Conservation (phyloP, 305 asterid species). For the Solanum aculeatissimum region DNA sequence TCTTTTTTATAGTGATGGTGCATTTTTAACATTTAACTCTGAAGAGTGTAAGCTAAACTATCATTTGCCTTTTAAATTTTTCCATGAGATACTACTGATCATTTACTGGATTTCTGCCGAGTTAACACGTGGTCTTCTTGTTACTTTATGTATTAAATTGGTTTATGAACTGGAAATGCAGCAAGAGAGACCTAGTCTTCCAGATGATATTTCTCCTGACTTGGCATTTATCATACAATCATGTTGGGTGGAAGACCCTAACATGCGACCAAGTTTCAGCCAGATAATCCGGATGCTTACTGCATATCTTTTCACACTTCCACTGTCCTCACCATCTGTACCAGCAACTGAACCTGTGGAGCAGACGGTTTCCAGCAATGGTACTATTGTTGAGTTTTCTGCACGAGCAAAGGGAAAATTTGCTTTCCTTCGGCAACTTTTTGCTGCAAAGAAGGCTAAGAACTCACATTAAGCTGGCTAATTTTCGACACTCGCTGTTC, state of each 20-base stretch:
- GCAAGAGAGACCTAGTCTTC: slow-evolving; percentile 83
- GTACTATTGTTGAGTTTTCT: slow-evolving; percentile 56
- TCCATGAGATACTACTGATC: not conserved
- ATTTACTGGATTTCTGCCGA: not conserved
- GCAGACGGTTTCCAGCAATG: slow-evolving; percentile 32
- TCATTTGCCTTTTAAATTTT: not conserved
- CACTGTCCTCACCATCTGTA: slow-evolving; percentile 30
- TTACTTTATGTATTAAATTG: not conserved
- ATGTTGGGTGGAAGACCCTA: slow-evolving; percentile 98
- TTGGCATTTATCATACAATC: slow-evolving; percentile 72
- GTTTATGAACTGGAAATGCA: slow-evolving; percentile 26
- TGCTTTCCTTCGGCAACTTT: slow-evolving; percentile 78
- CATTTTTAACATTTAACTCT: not conserved
- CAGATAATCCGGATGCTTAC: slow-evolving; percentile 86
- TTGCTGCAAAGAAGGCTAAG: slow-evolving; percentile 77
- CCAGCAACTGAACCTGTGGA: slow-evolving; percentile 29
- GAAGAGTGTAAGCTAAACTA: not conserved
- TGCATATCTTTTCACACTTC: slow-evolving; percentile 48
- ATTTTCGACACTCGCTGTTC: not conserved
- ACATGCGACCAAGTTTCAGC: slow-evolving; percentile 77
- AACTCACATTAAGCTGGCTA: slow-evolving; percentile 31
- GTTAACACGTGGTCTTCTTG: not conserved
- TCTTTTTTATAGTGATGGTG: not conserved
- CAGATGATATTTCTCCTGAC: slow-evolving; percentile 58
- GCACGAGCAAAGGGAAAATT: slow-evolving; percentile 72